Evolutionary conservation across 1,284 basidiomycete species (phyloP).

Genomic region (Xanthoconium separans): DNA sequence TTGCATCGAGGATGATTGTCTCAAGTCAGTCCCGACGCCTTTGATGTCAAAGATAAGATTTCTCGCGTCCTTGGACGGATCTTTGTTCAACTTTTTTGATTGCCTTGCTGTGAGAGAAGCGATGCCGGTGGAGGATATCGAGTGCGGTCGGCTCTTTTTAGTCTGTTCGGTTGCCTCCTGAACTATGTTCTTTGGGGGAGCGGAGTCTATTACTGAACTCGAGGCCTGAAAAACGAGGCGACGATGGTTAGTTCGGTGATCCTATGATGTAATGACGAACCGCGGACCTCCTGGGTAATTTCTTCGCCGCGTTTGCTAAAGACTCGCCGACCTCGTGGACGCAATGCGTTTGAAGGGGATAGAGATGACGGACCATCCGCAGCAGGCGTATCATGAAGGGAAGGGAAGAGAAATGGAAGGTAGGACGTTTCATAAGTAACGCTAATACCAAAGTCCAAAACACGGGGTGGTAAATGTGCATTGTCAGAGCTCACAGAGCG

Average conservation of each 20-base stretch:
- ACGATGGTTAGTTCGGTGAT: constrained; percentile 15
- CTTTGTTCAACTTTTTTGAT: constrained; percentile 19
- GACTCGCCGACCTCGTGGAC: constrained; percentile 43
- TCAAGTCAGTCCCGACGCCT: constrained; percentile 46
- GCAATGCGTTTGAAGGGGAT: constrained; percentile 34
- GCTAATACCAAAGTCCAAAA: constrained; percentile 28
- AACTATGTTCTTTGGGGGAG: constrained; percentile 7
- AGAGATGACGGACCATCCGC: constrained; percentile 35
- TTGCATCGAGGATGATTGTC: constrained; percentile 23
- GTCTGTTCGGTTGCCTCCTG: constrained; percentile 15
- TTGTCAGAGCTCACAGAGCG: constrained; percentile 11
- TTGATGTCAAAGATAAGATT: constrained; percentile 50
- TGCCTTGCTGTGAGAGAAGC: constrained; percentile 28
- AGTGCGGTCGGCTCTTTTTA: constrained; percentile 19
- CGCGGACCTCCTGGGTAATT: constrained; percentile 28
- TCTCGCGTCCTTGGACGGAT: constrained; percentile 44
- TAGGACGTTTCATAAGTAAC: constrained; percentile 65
- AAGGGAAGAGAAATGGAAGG: constrained; percentile 65
- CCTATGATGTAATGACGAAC: constrained; percentile 24
- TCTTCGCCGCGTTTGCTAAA: constrained; percentile 45
- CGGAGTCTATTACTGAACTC: constrained; percentile 9
- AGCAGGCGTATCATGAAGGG: constrained; percentile 30
- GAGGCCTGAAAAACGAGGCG: constrained; percentile 23
- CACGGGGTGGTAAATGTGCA: constrained; percentile 15
- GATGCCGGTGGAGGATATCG: constrained; percentile 16